These are phyloP conservation scores for Saturnispora ahearnii DNA, from an alignment of 805 yeast species.

Conservation along the genomic window DNA sequence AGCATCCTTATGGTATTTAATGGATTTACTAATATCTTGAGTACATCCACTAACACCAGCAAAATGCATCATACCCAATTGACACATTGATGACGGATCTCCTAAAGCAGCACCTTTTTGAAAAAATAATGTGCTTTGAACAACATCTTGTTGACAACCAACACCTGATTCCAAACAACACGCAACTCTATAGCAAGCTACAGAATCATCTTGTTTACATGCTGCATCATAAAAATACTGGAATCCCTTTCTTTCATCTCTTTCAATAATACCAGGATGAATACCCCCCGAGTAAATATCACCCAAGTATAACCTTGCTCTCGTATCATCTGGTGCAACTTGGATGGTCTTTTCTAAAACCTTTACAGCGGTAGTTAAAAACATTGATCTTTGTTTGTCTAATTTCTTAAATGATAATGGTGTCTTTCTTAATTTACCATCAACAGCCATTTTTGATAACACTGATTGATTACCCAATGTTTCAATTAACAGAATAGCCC, in stretches of 20 bases:
- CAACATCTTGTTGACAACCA: slow-evolving; percentile 37
- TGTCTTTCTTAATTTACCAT: slow-evolving; percentile 35
- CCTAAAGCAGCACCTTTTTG: slow-evolving; percentile 53
- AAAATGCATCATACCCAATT: slow-evolving; percentile 56
- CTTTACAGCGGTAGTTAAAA: slow-evolving; percentile 49
- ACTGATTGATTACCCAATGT: slow-evolving; percentile 35
- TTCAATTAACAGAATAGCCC: slow-evolving; percentile 52
- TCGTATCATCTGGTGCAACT: slow-evolving; percentile 39
- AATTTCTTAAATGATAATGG: slow-evolving; percentile 35
- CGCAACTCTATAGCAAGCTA: slow-evolving; percentile 60
- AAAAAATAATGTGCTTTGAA: slow-evolving; percentile 46
- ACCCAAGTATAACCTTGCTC: slow-evolving; percentile 52
- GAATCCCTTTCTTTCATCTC: slow-evolving; percentile 53
- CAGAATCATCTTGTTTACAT: slow-evolving; percentile 39
- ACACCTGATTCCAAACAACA: slow-evolving; percentile 63
- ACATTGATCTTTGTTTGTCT: slow-evolving; percentile 44
- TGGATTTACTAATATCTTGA: slow-evolving; percentile 21
- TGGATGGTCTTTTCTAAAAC: slow-evolving; percentile 47
- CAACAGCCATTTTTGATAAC: slow-evolving; percentile 36
- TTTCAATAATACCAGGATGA: slow-evolving; percentile 40
- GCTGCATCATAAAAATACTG: slow-evolving; percentile 55
- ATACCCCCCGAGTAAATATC: slow-evolving; percentile 45
- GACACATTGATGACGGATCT: slow-evolving; percentile 61
- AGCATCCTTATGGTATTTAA: slow-evolving; percentile 24
- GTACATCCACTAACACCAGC: slow-evolving; percentile 29